phyloP scores from a whole-genome alignment of 176 grass and related monocot species.

The Bromus sterilis region DNA sequence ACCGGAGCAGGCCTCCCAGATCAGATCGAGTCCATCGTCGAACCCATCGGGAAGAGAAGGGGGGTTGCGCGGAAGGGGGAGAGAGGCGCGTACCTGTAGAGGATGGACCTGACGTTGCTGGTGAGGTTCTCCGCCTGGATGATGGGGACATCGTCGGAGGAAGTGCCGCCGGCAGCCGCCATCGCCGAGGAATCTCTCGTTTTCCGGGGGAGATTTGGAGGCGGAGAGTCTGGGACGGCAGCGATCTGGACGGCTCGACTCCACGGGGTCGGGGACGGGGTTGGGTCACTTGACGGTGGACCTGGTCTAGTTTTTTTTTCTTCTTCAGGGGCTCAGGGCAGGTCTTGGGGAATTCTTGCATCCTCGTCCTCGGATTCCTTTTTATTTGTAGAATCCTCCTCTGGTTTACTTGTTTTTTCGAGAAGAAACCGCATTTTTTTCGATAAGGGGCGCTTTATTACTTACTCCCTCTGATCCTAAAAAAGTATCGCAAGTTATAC shows the following conservation, averaged over 20 bases:
- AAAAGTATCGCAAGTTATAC: too few relatives aligned
- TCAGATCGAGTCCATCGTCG: background rate
- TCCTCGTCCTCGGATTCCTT: background rate
- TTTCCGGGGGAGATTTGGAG: constrained; percentile 1
- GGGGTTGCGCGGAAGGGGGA: background rate
- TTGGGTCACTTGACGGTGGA: background rate
- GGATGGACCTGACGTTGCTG: constrained; percentile 73
- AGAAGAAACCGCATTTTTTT: too few relatives aligned
- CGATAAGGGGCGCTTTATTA: too few relatives aligned
- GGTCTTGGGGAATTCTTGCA: background rate
- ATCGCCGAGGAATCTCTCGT: background rate
- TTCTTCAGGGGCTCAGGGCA: too few relatives aligned
- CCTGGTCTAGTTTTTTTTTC: background rate
- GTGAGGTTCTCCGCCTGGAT: constrained; percentile 67
- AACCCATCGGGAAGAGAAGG: background rate
- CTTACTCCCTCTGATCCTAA: too few relatives aligned
- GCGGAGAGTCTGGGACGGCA: background rate
- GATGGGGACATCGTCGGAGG: constrained; percentile 37
- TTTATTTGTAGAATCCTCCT: too few relatives aligned
- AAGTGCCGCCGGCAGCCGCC: constrained; percentile 22
- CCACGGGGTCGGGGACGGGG: background rate
- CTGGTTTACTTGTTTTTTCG: too few relatives aligned
- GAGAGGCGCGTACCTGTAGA: constrained; percentile 50
- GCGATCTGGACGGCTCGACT: background rate
- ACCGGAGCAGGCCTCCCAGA: background rate